Evolutionary conservation across 2,329 filamentous ascomycete genomes (phyloP).

Genomic region (Ceratocystiopsis minuta): DNA sequence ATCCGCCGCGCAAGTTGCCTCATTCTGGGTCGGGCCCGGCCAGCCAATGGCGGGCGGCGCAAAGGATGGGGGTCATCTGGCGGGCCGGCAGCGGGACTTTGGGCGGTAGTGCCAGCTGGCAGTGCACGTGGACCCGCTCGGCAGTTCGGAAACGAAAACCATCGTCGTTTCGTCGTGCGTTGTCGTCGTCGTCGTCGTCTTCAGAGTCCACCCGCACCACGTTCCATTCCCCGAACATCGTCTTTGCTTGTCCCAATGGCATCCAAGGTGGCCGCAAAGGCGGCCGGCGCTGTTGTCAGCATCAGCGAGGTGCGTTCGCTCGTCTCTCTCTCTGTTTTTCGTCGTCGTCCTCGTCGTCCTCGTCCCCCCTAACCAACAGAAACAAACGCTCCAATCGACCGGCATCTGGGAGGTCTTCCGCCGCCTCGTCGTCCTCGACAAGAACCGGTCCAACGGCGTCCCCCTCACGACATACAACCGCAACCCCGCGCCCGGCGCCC

Average conservation of each 20-base stretch:
- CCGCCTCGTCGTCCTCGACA: slow-evolving; percentile 60
- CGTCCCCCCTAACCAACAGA: slow-evolving; percentile 33
- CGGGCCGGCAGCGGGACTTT: too few species aligned
- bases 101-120: too few species aligned
- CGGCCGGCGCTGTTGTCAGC: slow-evolving; percentile 33
- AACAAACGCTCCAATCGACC: slow-evolving; percentile 83
- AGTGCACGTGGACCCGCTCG: too few species aligned
- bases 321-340: neutral
- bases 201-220: too few species aligned
- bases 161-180: too few species aligned
- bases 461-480: slow-evolving; percentile 88
- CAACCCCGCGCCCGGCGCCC: slow-evolving; percentile 59
- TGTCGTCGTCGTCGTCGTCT: too few species aligned
- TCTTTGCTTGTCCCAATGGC: slow-evolving; percentile 26
- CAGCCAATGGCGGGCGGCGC: too few species aligned
- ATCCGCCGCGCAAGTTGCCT: too few species aligned
- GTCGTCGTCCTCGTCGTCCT: neutral
- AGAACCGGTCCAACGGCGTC: slow-evolving; percentile 76
- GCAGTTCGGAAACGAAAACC: too few species aligned
- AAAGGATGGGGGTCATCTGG: too few species aligned
- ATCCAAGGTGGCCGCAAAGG: slow-evolving; percentile 38
- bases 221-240: too few species aligned
- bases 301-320: slow-evolving; percentile 37
- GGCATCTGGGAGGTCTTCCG: slow-evolving; percentile 80
- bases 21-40: too few species aligned